These are phyloP conservation scores for Xylariaceae sp. DNA, from an alignment of 2,329 filamentous ascomycete species.

Conservation along the genomic window DNA sequence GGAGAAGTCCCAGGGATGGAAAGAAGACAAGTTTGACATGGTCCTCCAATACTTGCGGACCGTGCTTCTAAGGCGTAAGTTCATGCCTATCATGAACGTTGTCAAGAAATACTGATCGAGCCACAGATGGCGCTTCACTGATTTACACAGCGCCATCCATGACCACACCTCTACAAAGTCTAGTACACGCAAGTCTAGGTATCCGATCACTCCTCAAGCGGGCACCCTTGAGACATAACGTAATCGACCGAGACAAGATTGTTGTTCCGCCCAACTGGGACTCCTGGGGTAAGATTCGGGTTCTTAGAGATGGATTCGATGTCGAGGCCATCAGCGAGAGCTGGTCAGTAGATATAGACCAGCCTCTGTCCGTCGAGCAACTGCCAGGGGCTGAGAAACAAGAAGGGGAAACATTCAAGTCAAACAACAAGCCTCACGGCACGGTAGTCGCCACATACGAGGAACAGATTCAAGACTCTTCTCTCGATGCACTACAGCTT, in stretches of 20 bases:
- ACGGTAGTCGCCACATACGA: conserved; percentile 72
- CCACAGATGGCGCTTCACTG: conserved; percentile 72
- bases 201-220: conserved; percentile 80
- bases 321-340: conserved; percentile 79
- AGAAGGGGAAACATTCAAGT: conserved; percentile 25
- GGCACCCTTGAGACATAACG: conserved; percentile 79
- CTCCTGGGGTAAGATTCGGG: conserved; percentile 94
- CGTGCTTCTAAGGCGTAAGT: conserved; percentile 76
- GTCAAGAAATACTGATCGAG: neutral
- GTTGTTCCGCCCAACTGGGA: conserved; percentile 97
- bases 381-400: conserved; percentile 23
- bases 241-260: conserved; percentile 91
- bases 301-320: conserved; percentile 86
- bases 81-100: neutral
- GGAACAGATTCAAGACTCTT: conserved; percentile 72
- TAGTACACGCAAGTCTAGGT: conserved; percentile 80
- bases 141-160: conserved; percentile 79
- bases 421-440: conserved; percentile 40
- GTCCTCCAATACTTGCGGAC: conserved; percentile 91
- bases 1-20: conserved; percentile 88
- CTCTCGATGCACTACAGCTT: conserved; percentile 56
- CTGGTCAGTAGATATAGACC: conserved; percentile 81
- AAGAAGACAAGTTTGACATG: conserved; percentile 94
- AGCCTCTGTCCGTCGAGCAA: conserved; percentile 39
- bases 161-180: conserved; percentile 70